Conservation (phyloP, 78 protist genomes). For the Dictyostelium brefeldianum region DNA sequence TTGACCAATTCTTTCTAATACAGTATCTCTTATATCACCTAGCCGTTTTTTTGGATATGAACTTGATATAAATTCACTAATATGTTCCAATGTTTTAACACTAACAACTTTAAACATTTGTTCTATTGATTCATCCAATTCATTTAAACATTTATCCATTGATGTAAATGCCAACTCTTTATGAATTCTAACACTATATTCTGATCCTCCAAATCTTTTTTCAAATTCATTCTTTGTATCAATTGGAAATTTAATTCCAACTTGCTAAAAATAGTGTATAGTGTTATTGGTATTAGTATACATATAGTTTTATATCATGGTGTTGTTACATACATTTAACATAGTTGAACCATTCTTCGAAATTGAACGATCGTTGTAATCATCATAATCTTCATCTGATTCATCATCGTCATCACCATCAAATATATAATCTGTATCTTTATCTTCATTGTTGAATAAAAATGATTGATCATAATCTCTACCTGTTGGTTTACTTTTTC, state of each 20-base stretch:
- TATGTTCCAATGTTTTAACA: background rate
- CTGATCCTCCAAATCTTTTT: background rate
- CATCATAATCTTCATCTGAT: background rate
- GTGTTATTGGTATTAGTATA: too few relatives aligned
- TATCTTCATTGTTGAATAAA: background rate
- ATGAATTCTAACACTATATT: background rate
- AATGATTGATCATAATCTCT: background rate
- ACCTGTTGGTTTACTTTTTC: background rate
- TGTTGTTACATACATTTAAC: background rate
- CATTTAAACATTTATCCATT: background rate
- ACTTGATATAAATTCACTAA: background rate
- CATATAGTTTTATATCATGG: too few relatives aligned
- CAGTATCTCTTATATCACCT: background rate
- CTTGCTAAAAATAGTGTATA: too few relatives aligned
- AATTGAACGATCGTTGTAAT: background rate
- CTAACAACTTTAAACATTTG: background rate
- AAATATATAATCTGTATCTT: background rate
- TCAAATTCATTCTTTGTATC: background rate
- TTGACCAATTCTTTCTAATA: background rate
- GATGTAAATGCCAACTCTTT: background rate
- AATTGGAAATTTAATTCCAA: background rate
- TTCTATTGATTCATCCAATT: background rate
- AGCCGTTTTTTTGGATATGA: background rate
- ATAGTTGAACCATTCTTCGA: background rate
- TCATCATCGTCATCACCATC: background rate